A percentile compares a stretch with the other conserved stretches of the same genome.
Conservation (phyloP, 2,329 filamentous ascomycete genomes). For the Aureobasidium sp. region DNA sequence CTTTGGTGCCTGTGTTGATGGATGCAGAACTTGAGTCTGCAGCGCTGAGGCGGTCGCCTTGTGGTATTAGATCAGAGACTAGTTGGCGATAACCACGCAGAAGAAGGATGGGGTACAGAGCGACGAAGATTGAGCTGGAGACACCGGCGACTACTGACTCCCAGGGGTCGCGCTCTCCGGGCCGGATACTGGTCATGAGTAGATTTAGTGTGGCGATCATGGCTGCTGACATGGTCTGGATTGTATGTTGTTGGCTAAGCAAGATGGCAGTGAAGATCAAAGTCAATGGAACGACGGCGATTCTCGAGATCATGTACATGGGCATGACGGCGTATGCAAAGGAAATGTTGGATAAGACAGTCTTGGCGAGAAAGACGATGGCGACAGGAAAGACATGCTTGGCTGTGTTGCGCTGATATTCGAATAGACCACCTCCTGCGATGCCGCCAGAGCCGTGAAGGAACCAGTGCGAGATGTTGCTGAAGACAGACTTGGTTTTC, state of each 20-base stretch:
- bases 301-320: constrained; percentile 45
- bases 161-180: constrained; percentile 41
- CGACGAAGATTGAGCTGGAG: constrained; percentile 45
- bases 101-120: constrained; percentile 44
- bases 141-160: constrained; percentile 46
- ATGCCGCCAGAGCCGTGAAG: constrained; percentile 39
- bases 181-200: constrained; percentile 39
- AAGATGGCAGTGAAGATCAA: constrained; percentile 42
- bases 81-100: constrained; percentile 43
- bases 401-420: constrained; percentile 42
- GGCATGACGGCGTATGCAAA: constrained; percentile 47
- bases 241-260: constrained; percentile 38
- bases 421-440: constrained; percentile 46
- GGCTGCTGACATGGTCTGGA: constrained; percentile 41
- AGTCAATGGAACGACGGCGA: constrained; percentile 43
- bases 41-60: constrained; percentile 34
- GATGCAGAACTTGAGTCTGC: constrained; percentile 17
- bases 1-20: constrained; percentile 30
- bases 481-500: constrained; percentile 17
- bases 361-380: constrained; percentile 42
- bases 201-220: constrained; percentile 45
- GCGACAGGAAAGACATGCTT: constrained; percentile 42
- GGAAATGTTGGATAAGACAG: constrained; percentile 46
- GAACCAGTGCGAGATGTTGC: constrained; percentile 29
- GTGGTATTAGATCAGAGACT: constrained; percentile 36